Base-by-base conservation (phyloP, 768 basidiomycete genomes). In the Macrolepiota fuliginosa region DNA sequence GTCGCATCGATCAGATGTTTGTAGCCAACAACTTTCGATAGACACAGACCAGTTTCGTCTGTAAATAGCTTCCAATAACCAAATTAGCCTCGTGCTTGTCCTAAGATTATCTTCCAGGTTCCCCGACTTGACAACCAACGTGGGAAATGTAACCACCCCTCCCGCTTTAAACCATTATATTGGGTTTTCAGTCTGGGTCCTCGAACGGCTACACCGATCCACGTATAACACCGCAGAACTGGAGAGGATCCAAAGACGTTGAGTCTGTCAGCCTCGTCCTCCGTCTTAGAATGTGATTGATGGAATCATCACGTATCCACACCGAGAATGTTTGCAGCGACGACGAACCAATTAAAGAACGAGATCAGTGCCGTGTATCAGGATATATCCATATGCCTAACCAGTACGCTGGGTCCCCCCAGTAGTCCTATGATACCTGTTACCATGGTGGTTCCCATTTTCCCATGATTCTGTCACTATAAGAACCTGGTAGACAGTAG, bases 361-460 rank as follows among this genome's bases (percentile, higher is more conserved):
- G 7, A 32, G 59, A 61, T 61, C 61, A 45, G 24, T 32, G 49
- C 53, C 47, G 55, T 42, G 49, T n/a, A 47, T 22, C 32, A 22
- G 22, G 60, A 46, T 27, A 24, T 13, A 47, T 22, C 32, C 29
- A 32, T 62, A 46, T 27, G 24, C 62, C 61, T 24, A 61, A 58
- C 65, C 65, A 64, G 37, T 52, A 50, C 42, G 47, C 35, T 50
- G 63, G 63, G 47, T 56, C 65, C 17, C 17, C 37, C n/a, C 32
- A 36, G 24, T 36, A 45, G 27, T 53, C 65, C 62, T 61, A 63
- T 69, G 68, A 72, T 68, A 66, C 56, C 56, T 67, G 76, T 77
- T 74, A 67, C 75, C 73, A 77, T 77, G 76, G 71, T 57, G 64
- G 64, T 69, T 58, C 62, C 62, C 61, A 69, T 68, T 57, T 67